Percentiles rank a stretch among this genome's conserved stretches.
These are phyloP conservation scores for Atractiella rhizophila DNA, from an alignment of 768 basidiomycete genomes.

Conservation along the genomic window DNA sequence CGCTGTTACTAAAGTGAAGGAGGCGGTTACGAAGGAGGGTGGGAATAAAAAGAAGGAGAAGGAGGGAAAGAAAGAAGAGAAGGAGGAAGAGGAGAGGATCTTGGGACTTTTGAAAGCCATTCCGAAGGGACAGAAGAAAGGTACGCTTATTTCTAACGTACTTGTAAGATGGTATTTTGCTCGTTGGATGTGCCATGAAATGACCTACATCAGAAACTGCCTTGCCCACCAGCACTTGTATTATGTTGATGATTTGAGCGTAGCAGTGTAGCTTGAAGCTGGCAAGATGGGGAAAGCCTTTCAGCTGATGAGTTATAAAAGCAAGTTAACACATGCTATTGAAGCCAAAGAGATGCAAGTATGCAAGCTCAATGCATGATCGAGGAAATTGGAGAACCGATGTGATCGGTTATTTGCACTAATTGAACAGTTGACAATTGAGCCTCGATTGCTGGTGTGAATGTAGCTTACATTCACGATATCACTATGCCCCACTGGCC, in stretches of 20 bases:
- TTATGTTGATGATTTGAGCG: not conserved
- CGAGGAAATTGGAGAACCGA: no score
- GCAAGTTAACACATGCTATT: not conserved
- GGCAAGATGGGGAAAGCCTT: not conserved
- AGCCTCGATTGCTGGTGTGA: no score
- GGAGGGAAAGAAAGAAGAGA: constrained; percentile 27
- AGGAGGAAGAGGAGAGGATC: constrained; percentile 45
- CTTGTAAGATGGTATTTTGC: not conserved
- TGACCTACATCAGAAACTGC: not conserved
- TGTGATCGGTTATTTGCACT: not conserved
- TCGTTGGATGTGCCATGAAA: not conserved
- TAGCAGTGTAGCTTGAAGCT: not conserved
- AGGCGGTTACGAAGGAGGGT: not conserved
- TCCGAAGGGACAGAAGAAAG: constrained; percentile 79
- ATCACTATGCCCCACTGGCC: not conserved
- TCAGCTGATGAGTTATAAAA: not conserved
- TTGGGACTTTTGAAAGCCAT: constrained; percentile 66
- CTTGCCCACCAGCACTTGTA: not conserved
- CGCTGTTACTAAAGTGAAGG: not conserved
- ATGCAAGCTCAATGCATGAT: no score
- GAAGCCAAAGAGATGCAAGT: no score
- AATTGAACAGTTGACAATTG: not conserved
- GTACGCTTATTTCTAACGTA: constrained; percentile 24
- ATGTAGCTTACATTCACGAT: not conserved
- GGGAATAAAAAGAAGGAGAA: constrained; percentile 12